Base-by-base conservation (phyloP, 1,139 yeast species). In the Chernovozyma sophiae-reginae region DNA sequence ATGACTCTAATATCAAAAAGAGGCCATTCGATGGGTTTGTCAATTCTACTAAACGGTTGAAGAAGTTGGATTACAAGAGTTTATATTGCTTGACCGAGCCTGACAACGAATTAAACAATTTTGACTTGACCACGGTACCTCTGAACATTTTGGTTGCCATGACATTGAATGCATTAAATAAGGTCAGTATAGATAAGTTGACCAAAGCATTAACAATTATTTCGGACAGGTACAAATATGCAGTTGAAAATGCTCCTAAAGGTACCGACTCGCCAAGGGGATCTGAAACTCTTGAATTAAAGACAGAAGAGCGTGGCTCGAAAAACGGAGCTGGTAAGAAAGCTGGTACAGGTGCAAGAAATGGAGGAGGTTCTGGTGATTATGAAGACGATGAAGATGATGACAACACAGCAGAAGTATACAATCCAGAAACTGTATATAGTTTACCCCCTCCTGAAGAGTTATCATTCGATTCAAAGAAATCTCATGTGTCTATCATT, bases 41-140 rank as follows among this genome's bases (percentile, higher is more conserved):
- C 15, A 61, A 62, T 37, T 43, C 60, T 1, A 42, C 65, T 8
- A 66, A 60, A 38, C 58, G 55, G 33, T 33, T 68, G 15, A 56
- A 56, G 28, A 40, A 54, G 4, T 43, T 54, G 22, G 72, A 67
- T 45, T 70, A 68, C 49, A 63, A 63, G 41, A 54, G 53, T 38
- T 55, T 71, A 37, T 90, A 79, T 55, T 76, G 81, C 31, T 67
- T 90, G 40, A 80, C 83, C 42, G 82, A 78, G 36, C 66, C 80
- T 2, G 57, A 61, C 25, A 80, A 82, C 54, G 79, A 81, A 33
- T 58, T 81, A 33, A 74, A 78, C 20, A 68, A 72, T 34, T 83
- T 86, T 51, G 92, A 89, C 55, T 76, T 87, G 35, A 72, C 86
- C 6, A 64, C 76, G 7, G 65, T 90, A 13, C 85, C 94, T 2